Evolutionary conservation across 495 filamentous ascomycete genomes (phyloP).

Genomic region (Penicillium subrubescens): DNA sequence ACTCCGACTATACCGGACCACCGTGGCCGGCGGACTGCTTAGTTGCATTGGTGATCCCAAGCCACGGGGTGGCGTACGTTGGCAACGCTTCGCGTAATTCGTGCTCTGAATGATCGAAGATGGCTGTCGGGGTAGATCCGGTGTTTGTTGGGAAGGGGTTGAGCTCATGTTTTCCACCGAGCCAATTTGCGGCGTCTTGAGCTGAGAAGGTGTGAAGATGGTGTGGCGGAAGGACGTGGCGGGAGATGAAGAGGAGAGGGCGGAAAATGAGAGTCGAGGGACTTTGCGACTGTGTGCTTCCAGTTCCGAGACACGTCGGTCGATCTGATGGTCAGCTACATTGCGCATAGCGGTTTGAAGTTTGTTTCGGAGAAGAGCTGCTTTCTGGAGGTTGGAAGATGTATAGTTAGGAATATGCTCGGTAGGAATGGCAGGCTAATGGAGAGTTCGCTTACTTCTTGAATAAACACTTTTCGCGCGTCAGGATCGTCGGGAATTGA

Average conservation of each 20-base stretch:
- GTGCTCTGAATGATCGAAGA: slow-evolving; percentile 16
- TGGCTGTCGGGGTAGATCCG: slow-evolving; percentile 25
- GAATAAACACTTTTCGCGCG: slow-evolving; percentile 47
- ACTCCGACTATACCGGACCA: slow-evolving; percentile 20
- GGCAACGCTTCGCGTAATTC: slow-evolving; percentile 29
- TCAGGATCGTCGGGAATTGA: slow-evolving; percentile 38
- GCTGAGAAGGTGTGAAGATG: slow-evolving; percentile 22
- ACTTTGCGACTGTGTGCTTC: slow-evolving; percentile 49
- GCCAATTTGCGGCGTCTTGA: slow-evolving; percentile 28
- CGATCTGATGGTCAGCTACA: slow-evolving; percentile 43
- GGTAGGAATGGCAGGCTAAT: background rate
- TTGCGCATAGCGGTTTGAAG: slow-evolving; percentile 50
- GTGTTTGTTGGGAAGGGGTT: slow-evolving; percentile 23
- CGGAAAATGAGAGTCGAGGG: slow-evolving; percentile 34
- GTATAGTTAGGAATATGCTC: slow-evolving; percentile 8
- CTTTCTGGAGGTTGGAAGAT: slow-evolving; percentile 36
- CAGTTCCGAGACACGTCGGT: slow-evolving; percentile 47
- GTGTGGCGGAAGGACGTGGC: slow-evolving; percentile 17
- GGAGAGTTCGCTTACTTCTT: slow-evolving; percentile 37
- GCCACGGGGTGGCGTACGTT: slow-evolving; percentile 24
- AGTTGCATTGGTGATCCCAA: slow-evolving; percentile 41
- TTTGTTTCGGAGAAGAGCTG: slow-evolving; percentile 43
- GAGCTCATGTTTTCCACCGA: slow-evolving; percentile 24
- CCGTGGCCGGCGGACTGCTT: slow-evolving; percentile 40
- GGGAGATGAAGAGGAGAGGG: slow-evolving; percentile 19